Conservation (phyloP, 23 red algal genomes). For the Gracilaria gracilis region DNA sequence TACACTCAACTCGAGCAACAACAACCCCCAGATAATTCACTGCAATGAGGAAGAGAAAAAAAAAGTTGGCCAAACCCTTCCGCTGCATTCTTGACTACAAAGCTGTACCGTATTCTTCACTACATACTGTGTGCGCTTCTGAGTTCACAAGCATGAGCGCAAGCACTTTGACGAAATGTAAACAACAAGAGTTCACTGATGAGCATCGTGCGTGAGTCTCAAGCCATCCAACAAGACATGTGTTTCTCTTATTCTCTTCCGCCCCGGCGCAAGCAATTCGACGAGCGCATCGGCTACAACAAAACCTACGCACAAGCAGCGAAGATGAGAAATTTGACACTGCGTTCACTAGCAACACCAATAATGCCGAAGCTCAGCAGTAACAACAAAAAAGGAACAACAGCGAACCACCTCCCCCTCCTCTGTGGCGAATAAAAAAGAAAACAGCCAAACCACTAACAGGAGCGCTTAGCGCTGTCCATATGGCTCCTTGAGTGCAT, state of each 20-base stretch:
- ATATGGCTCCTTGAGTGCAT: constrained; percentile 61
- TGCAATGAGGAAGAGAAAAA: neutral
- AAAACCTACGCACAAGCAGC: neutral
- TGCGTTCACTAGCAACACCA: neutral
- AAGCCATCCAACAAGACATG: neutral
- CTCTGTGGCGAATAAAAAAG: too few species aligned
- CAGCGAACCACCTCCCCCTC: neutral
- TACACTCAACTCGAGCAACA: neutral
- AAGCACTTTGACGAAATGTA: neutral
- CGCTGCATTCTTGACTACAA: neutral
- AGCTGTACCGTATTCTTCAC: neutral
- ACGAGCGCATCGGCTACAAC: neutral
- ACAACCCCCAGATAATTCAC: neutral
- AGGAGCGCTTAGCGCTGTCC: neutral
- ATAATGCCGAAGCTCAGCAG: neutral
- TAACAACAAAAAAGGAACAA: neutral
- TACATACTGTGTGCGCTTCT: neutral
- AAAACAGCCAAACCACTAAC: too few species aligned
- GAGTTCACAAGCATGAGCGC: too few species aligned
- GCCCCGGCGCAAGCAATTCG: constrained; percentile 8
- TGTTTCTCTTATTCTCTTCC: neutral
- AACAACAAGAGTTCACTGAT: neutral
- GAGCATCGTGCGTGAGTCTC: neutral
- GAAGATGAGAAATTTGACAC: constrained; percentile 10
- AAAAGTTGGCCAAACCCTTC: neutral